Conservation (phyloP, 805 yeast genomes). For the Gaillardinia entomophila region DNA sequence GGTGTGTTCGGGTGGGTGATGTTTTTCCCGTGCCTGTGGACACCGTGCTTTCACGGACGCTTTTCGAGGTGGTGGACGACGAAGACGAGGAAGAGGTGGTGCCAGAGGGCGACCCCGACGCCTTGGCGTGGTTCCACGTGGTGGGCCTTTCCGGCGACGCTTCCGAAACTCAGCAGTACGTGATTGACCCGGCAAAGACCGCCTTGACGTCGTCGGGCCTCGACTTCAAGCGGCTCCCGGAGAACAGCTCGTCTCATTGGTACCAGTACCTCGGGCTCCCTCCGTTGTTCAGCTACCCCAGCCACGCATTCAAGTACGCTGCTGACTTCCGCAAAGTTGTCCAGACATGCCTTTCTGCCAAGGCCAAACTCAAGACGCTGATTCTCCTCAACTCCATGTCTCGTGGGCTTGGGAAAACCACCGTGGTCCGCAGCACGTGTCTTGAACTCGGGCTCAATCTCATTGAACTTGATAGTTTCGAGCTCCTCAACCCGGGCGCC, state of each 20-base stretch:
- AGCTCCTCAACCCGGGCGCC: constrained; percentile 60
- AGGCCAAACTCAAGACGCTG: constrained; percentile 47
- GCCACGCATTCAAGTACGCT: constrained; percentile 41
- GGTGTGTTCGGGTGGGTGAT: constrained; percentile 63
- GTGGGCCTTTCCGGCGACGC: constrained; percentile 41
- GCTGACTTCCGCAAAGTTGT: constrained; percentile 48
- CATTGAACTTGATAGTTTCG: constrained; percentile 65
- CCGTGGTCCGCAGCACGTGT: constrained; percentile 51
- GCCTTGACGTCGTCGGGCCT: constrained; percentile 66
- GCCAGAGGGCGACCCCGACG: constrained; percentile 61
- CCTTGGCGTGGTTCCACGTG: constrained; percentile 82
- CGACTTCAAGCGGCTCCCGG: constrained; percentile 33
- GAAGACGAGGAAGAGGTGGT: constrained; percentile 22
- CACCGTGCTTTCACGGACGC: constrained; percentile 53
- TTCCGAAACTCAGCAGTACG: constrained; percentile 32
- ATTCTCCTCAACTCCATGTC: constrained; percentile 62
- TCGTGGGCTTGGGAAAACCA: constrained; percentile 75
- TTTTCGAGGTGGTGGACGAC: constrained; percentile 34
- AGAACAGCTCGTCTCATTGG: constrained; percentile 37
- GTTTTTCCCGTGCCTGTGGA: constrained; percentile 76
- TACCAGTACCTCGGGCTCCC: constrained; percentile 41
- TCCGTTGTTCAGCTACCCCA: constrained; percentile 29
- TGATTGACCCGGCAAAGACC: constrained; percentile 65
- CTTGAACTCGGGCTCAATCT: constrained; percentile 59
- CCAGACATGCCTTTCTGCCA: constrained; percentile 38